Evolutionary conservation across 495 filamentous ascomycete genomes (phyloP).

Genomic region (Podospora tetraspora): DNA sequence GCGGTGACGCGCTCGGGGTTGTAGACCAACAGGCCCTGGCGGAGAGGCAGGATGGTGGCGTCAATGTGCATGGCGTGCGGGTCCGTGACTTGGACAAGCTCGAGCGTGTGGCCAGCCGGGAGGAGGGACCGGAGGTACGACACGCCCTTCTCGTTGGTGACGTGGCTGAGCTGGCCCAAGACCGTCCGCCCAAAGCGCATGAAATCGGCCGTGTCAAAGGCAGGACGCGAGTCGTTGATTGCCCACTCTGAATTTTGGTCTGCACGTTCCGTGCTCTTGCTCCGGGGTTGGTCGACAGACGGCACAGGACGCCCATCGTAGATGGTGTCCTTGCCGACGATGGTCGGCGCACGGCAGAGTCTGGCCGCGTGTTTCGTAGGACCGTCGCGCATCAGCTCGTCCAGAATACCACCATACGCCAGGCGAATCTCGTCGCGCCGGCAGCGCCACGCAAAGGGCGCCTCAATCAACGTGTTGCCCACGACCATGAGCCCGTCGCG

Average conservation of each 20-base stretch:
- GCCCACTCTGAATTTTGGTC: background rate
- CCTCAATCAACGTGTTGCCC: constrained; percentile 5
- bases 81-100: background rate
- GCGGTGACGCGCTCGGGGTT: constrained; percentile 1
- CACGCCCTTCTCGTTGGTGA: constrained; percentile 7
- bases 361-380: background rate
- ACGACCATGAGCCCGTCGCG: constrained; percentile 6
- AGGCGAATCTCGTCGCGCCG: background rate
- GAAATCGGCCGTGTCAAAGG: constrained; percentile 8
- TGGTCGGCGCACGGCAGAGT: background rate
- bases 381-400: background rate
- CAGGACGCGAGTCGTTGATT: constrained; percentile 3
- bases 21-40: background rate
- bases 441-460: constrained; percentile 1
- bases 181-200: constrained; percentile 1
- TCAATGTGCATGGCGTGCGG: constrained; percentile 8
- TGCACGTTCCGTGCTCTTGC: background rate
- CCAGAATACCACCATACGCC: background rate
- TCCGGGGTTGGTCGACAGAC: background rate
- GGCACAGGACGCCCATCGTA: background rate
- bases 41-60: background rate
- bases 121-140: background rate
- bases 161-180: constrained; percentile 4
- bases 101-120: background rate
- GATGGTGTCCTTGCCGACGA: background rate